Evolutionary conservation across 257 asterid genomes (phyloP).

Genomic region (Henckelia pumila): DNA sequence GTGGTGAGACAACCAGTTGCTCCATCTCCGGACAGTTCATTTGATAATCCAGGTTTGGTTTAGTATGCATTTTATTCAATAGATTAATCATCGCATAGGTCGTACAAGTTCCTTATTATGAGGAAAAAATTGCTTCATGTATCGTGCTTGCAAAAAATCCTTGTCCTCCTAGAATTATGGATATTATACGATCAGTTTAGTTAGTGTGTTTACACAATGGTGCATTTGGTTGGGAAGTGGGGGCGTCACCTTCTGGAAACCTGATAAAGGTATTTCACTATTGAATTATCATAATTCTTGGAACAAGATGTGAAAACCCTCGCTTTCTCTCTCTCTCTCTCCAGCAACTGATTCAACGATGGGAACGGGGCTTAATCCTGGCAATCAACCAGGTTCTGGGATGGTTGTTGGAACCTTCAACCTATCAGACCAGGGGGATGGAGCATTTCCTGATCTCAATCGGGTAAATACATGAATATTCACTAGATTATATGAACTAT

Average conservation of each 20-base stretch:
- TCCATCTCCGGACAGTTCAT: conserved; percentile 40
- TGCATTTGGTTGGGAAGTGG: not conserved
- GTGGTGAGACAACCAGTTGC: conserved; percentile 79
- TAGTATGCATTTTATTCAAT: conserved; percentile 10
- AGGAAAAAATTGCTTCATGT: conserved; percentile 16
- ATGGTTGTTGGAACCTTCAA: conserved; percentile 81
- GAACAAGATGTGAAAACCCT: not conserved
- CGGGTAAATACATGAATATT: conserved; percentile 49
- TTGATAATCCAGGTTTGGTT: conserved; percentile 60
- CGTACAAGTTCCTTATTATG: conserved; percentile 6
- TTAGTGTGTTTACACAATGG: not conserved
- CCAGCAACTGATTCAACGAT: conserved; percentile 61
- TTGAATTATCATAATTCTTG: not conserved
- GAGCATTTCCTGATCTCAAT: conserved; percentile 69
- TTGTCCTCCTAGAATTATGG: conserved; percentile 1
- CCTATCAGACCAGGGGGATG: conserved; percentile 80
- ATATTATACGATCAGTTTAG: not conserved
- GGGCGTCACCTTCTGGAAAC: not conserved
- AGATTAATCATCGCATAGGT: not conserved
- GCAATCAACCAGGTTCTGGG: conserved; percentile 52
- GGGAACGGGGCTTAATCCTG: conserved; percentile 43
- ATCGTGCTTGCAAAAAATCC: not conserved
- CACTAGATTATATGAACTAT: conserved; percentile 11
- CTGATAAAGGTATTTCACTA: not conserved
- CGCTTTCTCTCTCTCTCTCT: conserved; percentile 24